Evolutionary conservation across 2,329 filamentous ascomycete genomes (phyloP).

Genomic region (Leptographium lundbergii): DNA sequence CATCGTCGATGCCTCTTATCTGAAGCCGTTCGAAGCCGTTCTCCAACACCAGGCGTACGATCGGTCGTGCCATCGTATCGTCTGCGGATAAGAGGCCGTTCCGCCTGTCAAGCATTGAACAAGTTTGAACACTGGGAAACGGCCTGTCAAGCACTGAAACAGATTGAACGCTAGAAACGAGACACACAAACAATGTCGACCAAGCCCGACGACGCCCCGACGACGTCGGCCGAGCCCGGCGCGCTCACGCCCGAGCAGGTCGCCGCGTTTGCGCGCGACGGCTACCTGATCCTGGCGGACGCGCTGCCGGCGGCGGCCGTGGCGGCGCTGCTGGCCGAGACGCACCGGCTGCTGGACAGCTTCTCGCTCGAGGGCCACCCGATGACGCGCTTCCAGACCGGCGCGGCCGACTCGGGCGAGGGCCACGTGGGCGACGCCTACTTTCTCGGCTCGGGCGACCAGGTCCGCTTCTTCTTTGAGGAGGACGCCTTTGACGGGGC

Average conservation of each 20-base stretch:
- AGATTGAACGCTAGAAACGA: no score
- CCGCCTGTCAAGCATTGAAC: no score
- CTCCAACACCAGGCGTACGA: no score
- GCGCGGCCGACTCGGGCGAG: constrained; percentile 42
- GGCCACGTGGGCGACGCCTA: constrained; percentile 89
- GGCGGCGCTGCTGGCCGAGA: constrained; percentile 58
- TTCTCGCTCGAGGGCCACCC: constrained; percentile 78
- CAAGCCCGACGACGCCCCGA: background rate
- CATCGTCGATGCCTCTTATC: no score
- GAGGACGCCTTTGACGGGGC: constrained; percentile 68
- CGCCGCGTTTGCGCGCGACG: constrained; percentile 62
- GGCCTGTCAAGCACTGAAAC: no score
- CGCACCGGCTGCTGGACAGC: constrained; percentile 55
- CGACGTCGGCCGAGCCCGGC: background rate
- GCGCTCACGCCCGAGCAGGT: constrained; percentile 58
- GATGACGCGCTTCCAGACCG: constrained; percentile 87
- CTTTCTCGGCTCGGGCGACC: constrained; percentile 81
- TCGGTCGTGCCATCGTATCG: no score
- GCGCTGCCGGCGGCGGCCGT: constrained; percentile 59
- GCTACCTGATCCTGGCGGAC: constrained; percentile 77
- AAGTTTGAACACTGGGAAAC: no score
- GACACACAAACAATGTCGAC: no score
- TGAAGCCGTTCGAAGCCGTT: no score
- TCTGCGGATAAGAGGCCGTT: no score
- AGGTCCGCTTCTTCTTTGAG: constrained; percentile 95